Evolutionary conservation across 768 basidiomycete species (phyloP), one percentile per base, ranked within the genome.

Genomic region (Favolaschia claudopus): DNA sequence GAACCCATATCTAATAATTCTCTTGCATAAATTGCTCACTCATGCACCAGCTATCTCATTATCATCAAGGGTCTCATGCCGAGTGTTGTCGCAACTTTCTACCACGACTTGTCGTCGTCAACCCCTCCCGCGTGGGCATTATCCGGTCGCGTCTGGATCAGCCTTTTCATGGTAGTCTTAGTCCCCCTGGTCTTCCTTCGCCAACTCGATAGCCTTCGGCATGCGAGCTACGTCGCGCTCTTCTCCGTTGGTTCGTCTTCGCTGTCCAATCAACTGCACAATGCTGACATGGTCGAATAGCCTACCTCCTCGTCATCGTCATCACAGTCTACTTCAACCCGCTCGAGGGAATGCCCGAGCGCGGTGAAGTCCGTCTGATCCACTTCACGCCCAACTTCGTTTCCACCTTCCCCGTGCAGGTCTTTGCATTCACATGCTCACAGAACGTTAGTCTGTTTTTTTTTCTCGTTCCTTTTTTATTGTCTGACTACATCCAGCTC

Each of bases 1-100:
- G 33, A 37, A 48, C 9, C 25, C n/a, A 29, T 19, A 33, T 36
- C 33, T 31, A 32, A 20, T 40, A 28, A 57, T 53, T 60, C 14
- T 45, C 39, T 46, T 27, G 54, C 12, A 46, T 55, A 29, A 46
- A 27, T 32, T 15, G 53, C 32, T 31, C 42, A 31, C 28, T 52
- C 50, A 49, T 24, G 32, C 38, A 37, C 40, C 65, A 93, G 92
- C 70, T 93, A 95, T 72, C 80, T 95, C 59, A 96, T 95, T 68
- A 95, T 96, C 65, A 87, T 95, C 73, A 93, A 98, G 79, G 89
- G 91, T 8, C 83, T 99, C 48, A 91, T 96, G 85, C 96, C 96
- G 3, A 93, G 87, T 68, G 96, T 98, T 7, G 88, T 95, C 14
- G 80, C 81, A 48, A 89, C 93, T 1, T 75, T 98, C 24, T 94